Conservation (phyloP, 192 early-diverging fungal genomes). For the Linnemannia zychae region DNA sequence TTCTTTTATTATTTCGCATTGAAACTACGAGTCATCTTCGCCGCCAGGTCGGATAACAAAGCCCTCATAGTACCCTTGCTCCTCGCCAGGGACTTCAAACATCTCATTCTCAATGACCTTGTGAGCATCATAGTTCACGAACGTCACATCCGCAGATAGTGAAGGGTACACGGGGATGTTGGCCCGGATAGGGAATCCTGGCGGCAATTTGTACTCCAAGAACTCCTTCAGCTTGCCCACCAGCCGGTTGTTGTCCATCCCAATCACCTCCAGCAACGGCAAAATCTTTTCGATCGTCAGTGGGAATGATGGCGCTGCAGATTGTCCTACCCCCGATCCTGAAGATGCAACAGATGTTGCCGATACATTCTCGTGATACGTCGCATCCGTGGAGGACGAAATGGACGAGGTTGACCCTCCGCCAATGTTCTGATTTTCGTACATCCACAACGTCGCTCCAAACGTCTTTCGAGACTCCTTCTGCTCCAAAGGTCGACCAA, state of each 20-base stretch:
- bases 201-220: slow-evolving; percentile 48
- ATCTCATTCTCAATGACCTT: slow-evolving; percentile 31
- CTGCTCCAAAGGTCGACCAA: slow-evolving; percentile 50
- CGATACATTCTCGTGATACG: slow-evolving; percentile 13
- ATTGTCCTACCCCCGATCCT: not conserved
- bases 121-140: slow-evolving; percentile 55
- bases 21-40: slow-evolving; percentile 29
- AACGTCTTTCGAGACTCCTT: slow-evolving; percentile 46
- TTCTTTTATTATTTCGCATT: not conserved
- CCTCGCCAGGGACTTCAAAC: slow-evolving; percentile 40
- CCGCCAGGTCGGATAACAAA: slow-evolving; percentile 45
- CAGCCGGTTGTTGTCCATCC: slow-evolving; percentile 56
- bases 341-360: not conserved
- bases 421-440: slow-evolving; percentile 25
- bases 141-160: slow-evolving; percentile 48
- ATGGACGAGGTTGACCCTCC: not conserved
- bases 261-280: slow-evolving; percentile 50
- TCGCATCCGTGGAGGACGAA: not conserved
- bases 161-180: slow-evolving; percentile 54
- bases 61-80: slow-evolving; percentile 33
- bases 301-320: slow-evolving; percentile 29
- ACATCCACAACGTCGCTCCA: slow-evolving; percentile 56
- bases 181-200: slow-evolving; percentile 51
- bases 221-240: slow-evolving; percentile 53
- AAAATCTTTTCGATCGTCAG: slow-evolving; percentile 52